phyloP scores from a whole-genome alignment of 1,139 yeast species.

The Debaryomyces coudertii region DNA sequence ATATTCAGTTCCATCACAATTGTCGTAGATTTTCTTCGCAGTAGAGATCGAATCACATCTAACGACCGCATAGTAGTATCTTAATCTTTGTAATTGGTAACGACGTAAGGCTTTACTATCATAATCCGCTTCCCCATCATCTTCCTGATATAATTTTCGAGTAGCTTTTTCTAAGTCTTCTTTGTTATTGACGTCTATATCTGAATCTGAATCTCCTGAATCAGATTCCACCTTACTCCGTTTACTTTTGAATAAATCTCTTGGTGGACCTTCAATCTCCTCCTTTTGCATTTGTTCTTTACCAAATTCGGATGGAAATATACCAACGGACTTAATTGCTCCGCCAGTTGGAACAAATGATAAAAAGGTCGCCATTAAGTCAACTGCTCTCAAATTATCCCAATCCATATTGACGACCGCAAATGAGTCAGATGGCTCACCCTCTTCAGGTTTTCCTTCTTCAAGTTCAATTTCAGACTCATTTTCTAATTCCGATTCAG shows the following conservation, averaged over 20 bases:
- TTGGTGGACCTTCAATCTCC: conserved; percentile 91
- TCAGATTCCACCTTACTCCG: conserved; percentile 34
- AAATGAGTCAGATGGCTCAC: conserved; percentile 79
- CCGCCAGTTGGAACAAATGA: conserved; percentile 86
- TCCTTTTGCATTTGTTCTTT: conserved; percentile 90
- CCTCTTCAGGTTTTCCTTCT: conserved; percentile 67
- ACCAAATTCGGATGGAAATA: conserved; percentile 94
- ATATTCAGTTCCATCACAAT: conserved; percentile 93
- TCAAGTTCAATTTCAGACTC: conserved; percentile 62
- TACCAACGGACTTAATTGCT: conserved; percentile 64
- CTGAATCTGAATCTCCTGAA: conserved; percentile 48
- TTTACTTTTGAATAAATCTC: conserved; percentile 65
- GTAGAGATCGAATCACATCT: conserved; percentile 75
- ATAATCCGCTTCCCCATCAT: conserved; percentile 70
- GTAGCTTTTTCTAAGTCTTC: conserved; percentile 56
- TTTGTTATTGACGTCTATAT: conserved; percentile 45
- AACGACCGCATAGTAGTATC: conserved; percentile 94
- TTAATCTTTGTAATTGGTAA: conserved; percentile 82
- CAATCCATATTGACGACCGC: conserved; percentile 97
- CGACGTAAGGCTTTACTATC: conserved; percentile 71
- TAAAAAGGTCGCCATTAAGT: conserved; percentile 84
- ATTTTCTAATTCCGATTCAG: conserved; percentile 40
- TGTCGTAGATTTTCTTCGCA: conserved; percentile 75
- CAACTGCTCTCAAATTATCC: conserved; percentile 89
- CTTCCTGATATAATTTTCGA: conserved; percentile 70